phyloP scores from a whole-genome alignment of 176 grass and related monocot genomes.

The Puya raimondii region DNA sequence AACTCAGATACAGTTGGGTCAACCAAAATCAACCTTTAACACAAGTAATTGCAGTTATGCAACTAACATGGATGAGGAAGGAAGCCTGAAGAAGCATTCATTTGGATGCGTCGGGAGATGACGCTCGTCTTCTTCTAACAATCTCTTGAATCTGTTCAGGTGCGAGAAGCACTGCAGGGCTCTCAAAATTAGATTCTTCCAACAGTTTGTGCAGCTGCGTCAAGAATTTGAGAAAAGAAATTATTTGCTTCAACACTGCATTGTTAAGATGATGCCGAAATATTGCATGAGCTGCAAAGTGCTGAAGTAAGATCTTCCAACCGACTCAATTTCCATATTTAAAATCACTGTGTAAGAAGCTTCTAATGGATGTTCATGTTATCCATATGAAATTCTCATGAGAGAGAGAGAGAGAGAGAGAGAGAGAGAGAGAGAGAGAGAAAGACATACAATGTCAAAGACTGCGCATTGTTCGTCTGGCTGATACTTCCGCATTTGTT shows the following conservation, averaged over 20 bases:
- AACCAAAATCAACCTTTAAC: background rate
- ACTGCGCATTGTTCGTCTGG: conserved; percentile 48
- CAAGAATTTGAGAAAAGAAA: conserved; percentile 9
- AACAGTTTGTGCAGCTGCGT: conserved; percentile 47
- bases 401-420: background rate
- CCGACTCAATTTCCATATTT: too few species aligned
- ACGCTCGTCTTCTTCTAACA: background rate
- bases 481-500: conserved; percentile 45
- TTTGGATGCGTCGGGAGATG: background rate
- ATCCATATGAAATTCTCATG: too few species aligned
- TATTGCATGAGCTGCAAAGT: too few species aligned
- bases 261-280: background rate
- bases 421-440: background rate
- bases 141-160: conserved; percentile 37
- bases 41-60: background rate
- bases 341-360: too few species aligned
- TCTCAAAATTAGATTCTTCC: conserved; percentile 53
- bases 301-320: too few species aligned
- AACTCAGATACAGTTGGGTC: background rate
- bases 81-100: background rate
- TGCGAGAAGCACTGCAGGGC: conserved; percentile 36
- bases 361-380: too few species aligned
- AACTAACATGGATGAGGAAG: background rate
- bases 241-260: background rate
- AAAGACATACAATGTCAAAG: conserved; percentile 34